These are phyloP conservation scores for Blastobotrys muscicola DNA, from an alignment of 805 yeast species.

Conservation along the genomic window DNA sequence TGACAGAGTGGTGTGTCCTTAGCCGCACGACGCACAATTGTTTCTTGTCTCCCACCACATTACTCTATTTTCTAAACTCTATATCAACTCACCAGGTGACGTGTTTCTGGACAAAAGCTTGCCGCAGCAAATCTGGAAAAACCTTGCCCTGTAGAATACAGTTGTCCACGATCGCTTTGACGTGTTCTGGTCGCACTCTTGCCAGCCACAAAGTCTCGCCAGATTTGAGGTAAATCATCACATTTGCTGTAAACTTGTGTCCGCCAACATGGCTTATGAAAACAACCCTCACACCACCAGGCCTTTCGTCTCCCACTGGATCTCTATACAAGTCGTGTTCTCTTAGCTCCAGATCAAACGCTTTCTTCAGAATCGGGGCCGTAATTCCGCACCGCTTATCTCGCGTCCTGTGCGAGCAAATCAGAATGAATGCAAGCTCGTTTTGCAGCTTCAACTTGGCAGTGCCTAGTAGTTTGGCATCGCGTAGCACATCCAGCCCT, in stretches of 20 bases:
- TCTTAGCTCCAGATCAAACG: conserved; percentile 62
- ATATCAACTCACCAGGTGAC: too few relatives aligned
- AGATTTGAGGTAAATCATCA: conserved; percentile 58
- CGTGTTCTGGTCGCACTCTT: conserved; percentile 69
- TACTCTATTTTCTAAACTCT: too few relatives aligned
- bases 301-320: conserved; percentile 52
- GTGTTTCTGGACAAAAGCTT: conserved; percentile 20
- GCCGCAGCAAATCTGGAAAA: conserved; percentile 63
- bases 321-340: conserved; percentile 73
- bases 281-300: conserved; percentile 63
- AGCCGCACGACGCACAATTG: too few relatives aligned
- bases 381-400: conserved; percentile 92
- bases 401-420: conserved; percentile 86
- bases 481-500: too few relatives aligned
- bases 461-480: too few relatives aligned
- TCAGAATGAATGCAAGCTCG: conserved; percentile 35
- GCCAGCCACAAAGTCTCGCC: conserved; percentile 88
- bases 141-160: conserved; percentile 64
- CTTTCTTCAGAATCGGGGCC: conserved; percentile 81
- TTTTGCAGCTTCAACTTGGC: background rate
- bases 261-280: conserved; percentile 90
- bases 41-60: too few relatives aligned
- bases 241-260: conserved; percentile 89
- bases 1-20: too few relatives aligned
- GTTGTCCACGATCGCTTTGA: conserved; percentile 63